Conservation (phyloP, 225 moss, liverwort and hornwort genomes). For the Ulota crispa region DNA sequence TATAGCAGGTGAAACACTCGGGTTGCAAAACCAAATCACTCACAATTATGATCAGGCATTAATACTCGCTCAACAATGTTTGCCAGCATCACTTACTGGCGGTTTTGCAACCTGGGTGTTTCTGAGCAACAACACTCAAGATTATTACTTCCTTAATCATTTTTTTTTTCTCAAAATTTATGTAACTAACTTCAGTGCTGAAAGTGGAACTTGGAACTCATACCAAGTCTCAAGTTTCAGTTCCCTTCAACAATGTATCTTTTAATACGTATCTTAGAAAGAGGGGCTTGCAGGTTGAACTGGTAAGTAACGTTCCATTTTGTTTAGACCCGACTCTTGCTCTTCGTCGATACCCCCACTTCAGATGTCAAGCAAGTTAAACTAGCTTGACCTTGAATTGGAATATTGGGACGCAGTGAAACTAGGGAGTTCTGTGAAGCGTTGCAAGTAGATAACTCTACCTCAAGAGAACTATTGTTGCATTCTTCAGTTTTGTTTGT, state of each 20-base stretch:
- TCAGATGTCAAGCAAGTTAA: background rate
- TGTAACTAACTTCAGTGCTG: too few species aligned
- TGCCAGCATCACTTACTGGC: too few species aligned
- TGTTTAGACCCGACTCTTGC: background rate
- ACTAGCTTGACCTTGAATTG: too few species aligned
- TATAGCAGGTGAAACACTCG: too few species aligned
- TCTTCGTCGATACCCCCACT: background rate
- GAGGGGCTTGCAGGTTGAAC: background rate
- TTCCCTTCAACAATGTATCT: too few species aligned
- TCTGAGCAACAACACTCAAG: too few species aligned
- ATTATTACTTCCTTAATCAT: background rate
- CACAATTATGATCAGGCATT: too few species aligned
- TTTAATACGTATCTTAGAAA: too few species aligned
- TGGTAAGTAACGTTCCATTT: background rate
- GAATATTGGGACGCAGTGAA: background rate
- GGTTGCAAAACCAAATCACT: too few species aligned
- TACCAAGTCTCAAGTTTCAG: background rate
- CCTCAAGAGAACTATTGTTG: background rate
- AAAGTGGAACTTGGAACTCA: background rate
- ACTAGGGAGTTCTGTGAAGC: background rate
- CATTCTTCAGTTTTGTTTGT: background rate
- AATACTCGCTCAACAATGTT: too few species aligned
- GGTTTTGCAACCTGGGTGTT: too few species aligned
- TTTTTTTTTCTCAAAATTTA: background rate
- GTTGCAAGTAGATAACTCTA: background rate